Evolutionary conservation across 345 rosid genomes (phyloP), one percentile per base, ranked within the genome.

Genomic region (Gossypium ekmanianum): DNA sequence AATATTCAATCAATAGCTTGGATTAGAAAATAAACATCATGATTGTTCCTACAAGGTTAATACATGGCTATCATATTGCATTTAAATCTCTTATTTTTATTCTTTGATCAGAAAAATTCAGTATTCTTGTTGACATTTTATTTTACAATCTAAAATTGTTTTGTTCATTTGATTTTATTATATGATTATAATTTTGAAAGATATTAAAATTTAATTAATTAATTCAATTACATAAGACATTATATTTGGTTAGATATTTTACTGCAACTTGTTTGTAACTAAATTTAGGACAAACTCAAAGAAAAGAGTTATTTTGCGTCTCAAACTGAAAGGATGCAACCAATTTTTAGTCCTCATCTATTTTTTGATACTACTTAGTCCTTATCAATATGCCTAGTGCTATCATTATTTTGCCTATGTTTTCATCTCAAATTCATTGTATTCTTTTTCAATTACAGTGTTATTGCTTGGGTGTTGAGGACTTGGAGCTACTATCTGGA

Each of bases 391-490:
- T 47, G 18, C 50, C 7, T 64, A 41, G 7, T n/a, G 50, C 41
- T 64, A 39, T 66, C 29, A 18, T 44, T 45, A 43, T 18, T 56
- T 41, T 48, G 41, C 57, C 20, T 50, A 47, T 16, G 24, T 50
- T 68, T 51, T 20, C 14, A 64, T 70, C 73, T 68, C 61, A 41
- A 57, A 18, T 54, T 58, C 12, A 2, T 78, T 61, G 55, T 61
- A 27, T 18, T 82, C 66, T 71, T 71, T 80, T 22, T 12, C n/a
- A 81, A 70, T 74, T 70, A 75, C 76, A 94, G 98, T 92, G 97
- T 87, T 88, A 90, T 74, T 85, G 83, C 74, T 83, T 92, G 87
- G 98, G 98, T 2, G 94, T 94, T 14, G 90, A 90, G 76, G 93
- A 88, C 83, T 79, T 94, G 86, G 95, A 87, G 77, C 81, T 82